Conservation (phyloP, 148 eudicot species). For the Cornus suecica region DNA sequence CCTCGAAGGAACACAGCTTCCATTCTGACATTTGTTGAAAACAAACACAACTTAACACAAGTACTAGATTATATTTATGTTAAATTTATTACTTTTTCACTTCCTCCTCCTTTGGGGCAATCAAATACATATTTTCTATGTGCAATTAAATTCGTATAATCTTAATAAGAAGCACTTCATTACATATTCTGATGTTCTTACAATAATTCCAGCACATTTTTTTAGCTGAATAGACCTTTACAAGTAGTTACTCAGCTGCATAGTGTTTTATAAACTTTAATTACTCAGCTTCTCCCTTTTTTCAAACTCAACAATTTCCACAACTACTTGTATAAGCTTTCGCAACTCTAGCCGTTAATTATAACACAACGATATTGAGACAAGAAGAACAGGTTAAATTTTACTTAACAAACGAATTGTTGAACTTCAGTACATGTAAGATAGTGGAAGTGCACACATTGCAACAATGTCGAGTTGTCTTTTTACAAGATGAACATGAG, state of each 20-base stretch:
- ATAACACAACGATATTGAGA: neutral
- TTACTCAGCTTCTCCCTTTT: too few relatives aligned
- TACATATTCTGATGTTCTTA: neutral
- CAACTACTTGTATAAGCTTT: neutral
- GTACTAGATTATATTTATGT: neutral
- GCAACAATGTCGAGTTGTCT: slow-evolving; percentile 1
- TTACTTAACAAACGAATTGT: neutral
- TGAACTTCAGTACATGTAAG: neutral
- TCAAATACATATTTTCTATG: neutral
- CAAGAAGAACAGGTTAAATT: neutral
- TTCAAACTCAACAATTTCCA: neutral
- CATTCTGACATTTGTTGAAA: too few relatives aligned
- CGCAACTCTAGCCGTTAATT: neutral
- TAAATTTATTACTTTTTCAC: too few relatives aligned
- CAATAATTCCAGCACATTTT: neutral
- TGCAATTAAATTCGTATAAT: neutral
- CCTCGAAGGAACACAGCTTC: too few relatives aligned
- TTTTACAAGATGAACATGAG: slow-evolving; percentile 4
- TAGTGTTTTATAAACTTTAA: too few relatives aligned
- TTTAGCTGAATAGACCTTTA: too few relatives aligned
- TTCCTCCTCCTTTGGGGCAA: neutral
- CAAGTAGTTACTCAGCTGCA: too few relatives aligned
- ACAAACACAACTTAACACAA: slow-evolving; percentile 3
- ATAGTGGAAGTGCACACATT: neutral
- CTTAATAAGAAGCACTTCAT: neutral